Evolutionary conservation across 2,329 filamentous ascomycete species (phyloP), one percentile per base, ranked within the genome.

Genomic region (Chlorencoelia australis): DNA sequence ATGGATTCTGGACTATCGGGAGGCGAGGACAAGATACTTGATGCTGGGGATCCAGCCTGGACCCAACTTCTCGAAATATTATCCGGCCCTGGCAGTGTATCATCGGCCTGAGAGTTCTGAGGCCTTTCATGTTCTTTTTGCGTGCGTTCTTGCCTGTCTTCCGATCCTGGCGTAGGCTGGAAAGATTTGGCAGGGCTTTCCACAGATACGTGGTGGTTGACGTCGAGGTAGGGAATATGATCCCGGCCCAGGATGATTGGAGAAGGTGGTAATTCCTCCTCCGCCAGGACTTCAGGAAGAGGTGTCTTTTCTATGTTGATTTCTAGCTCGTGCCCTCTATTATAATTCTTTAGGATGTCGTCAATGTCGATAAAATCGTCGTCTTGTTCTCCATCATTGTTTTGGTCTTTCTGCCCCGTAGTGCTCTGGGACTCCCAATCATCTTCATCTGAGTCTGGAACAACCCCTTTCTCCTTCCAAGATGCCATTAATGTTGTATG

Each of bases 51-150:
- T 11, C 54, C 58, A 22, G 59, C 45, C 24, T 54, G 54, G n/a
- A 62, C 53, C 49, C 63, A 59, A 42, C 56, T 59, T 25, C 41
- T 55, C 2, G 60, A 61, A 44, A 61, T 57, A 16, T 59, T 59
- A 22, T 64, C 61, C 8, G 50, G 44, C 10, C 29, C 25, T 21
- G 29, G 32, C 31, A 29, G n/a, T 29, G 18, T 14, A 36, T 10
- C 19, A 14, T 8, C 17, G 19, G 35, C 6, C 27, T 24, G 11
- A 13, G 8, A 18, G 16, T 11, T n/a, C n/a, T n/a, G n/a, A n/a
- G n/a, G n/a, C n/a, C n/a, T n/a, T n/a, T n/a, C n/a, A n/a, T n/a
- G n/a, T n/a, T n/a, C n/a, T n/a, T n/a, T n/a, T n/a, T n/a, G n/a
- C n/a, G n/a, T n/a, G n/a, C n/a, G n/a, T n/a, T n/a, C n/a, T n/a